Base-by-base conservation (phyloP, 345 rosid genomes). In the Mangifera indica region DNA sequence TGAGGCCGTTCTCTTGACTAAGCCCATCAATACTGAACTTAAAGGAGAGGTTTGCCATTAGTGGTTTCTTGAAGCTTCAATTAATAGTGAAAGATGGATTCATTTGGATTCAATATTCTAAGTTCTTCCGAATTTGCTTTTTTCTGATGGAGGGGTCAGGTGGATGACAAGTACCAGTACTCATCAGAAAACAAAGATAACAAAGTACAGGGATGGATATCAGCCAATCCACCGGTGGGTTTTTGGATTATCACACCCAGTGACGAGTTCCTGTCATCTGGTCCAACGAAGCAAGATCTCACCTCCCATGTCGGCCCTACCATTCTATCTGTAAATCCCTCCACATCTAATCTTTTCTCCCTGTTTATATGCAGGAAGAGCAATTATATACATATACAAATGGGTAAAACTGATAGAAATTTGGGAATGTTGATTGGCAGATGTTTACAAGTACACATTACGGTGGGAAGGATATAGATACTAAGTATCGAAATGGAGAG, bases 221-320 rank as follows among this genome's bases (percentile, higher is more conserved):
- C 86, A 0, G n/a, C 67, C 4, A 71, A 87, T 0, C 81, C 75
- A 32, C 63, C 80, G 10, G 81, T 87, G 7, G 98, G 97, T 10
- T 88, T 93, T 54, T 93, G 98, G 97, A 74, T 93, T 85, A 91
- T 93, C 79, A 89, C 90, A 21, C 96, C 97, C 2, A 89, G 84
- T 58, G 61, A 86, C 65, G 98, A 93, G 81, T 91, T 83, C 55
- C 85, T 84, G 25, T 71, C 70, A 0, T 87, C 87, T 62, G 98
- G 98, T 13, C 93, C 98, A 2, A 1, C 78, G 48, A 88, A 91
- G 60, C 98, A 93, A 77, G 97, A 89, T 64, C 96, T 93, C 29
- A 89, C 96, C 44, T 87, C 92, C 69, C 98, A 88, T 74, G 86
- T 69, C 4, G 97, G 97, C 44, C 97, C 98, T 5, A 76, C 72